Percentiles rank a stretch among this genome's conserved stretches.
These are phyloP conservation scores for Gossypium davidsonii DNA, from an alignment of 441 rosid species.

Conservation along the genomic window DNA sequence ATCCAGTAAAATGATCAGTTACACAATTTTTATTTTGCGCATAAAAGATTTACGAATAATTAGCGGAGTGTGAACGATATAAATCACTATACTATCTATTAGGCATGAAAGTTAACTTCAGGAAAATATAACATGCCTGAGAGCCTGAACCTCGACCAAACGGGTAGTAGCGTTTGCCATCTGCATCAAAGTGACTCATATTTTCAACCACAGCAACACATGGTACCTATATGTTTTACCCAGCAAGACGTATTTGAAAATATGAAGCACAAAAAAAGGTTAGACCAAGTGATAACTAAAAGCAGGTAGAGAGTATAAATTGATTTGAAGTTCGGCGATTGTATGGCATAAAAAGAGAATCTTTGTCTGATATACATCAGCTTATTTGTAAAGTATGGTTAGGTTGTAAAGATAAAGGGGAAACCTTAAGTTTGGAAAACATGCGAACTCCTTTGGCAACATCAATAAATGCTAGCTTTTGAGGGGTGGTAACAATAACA, in stretches of 20 bases:
- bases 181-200: constrained; percentile 95
- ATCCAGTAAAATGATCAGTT: constrained; percentile 16
- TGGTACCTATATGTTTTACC: constrained; percentile 56
- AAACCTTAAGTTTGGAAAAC: constrained; percentile 96
- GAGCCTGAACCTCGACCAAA: constrained; percentile 96
- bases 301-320: neutral
- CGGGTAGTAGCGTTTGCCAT: constrained; percentile 92
- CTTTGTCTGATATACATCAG: neutral
- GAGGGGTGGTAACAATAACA: constrained; percentile 94
- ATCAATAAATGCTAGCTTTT: constrained; percentile 88
- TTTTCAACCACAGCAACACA: constrained; percentile 95
- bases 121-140: constrained; percentile 46
- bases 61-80: neutral
- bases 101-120: constrained; percentile 3
- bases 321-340: neutral
- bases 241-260: constrained; percentile 3
- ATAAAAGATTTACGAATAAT: neutral
- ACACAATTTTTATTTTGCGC: neutral
- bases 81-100: constrained; percentile 2
- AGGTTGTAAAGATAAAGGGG: constrained; percentile 8
- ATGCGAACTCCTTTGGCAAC: constrained; percentile 97
- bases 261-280: constrained; percentile 3
- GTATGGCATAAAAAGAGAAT: constrained; percentile 1
- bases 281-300: constrained; percentile 5
- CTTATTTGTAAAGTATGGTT: neutral